These are phyloP conservation scores for Pythium scleroteichum DNA, from an alignment of 352 stramenopile genomes.

Conservation along the genomic window DNA sequence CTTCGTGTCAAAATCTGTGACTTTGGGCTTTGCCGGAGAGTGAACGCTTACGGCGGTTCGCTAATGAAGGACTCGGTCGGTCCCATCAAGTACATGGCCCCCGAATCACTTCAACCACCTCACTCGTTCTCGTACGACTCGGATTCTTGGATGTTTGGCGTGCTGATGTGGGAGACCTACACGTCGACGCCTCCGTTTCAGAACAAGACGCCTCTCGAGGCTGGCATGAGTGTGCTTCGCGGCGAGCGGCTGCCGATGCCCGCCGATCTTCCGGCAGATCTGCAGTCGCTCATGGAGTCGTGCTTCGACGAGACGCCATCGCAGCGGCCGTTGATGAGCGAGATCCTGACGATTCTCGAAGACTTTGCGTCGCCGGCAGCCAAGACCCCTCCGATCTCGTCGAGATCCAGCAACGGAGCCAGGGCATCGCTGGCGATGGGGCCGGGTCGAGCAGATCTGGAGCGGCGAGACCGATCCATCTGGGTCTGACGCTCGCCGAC, in stretches of 20 bases:
- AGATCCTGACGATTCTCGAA: constrained; percentile 45
- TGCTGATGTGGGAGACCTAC: constrained; percentile 84
- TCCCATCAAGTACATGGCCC: constrained; percentile 84
- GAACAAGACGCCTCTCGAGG: constrained; percentile 53
- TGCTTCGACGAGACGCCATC: constrained; percentile 70
- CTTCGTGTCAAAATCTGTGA: constrained; percentile 74
- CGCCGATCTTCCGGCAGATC: constrained; percentile 39
- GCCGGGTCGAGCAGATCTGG: background rate
- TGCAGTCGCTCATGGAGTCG: constrained; percentile 60
- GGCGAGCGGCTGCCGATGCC: constrained; percentile 62
- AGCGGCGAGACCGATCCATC: constrained; percentile 9
- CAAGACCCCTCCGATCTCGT: background rate
- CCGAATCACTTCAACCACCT: constrained; percentile 73
- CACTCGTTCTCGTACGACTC: constrained; percentile 77
- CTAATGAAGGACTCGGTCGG: constrained; percentile 69
- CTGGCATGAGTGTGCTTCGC: constrained; percentile 60
- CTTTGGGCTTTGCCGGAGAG: constrained; percentile 73
- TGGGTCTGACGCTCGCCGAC: constrained; percentile 1
- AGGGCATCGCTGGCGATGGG: background rate
- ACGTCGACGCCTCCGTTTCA: constrained; percentile 56
- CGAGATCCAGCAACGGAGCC: background rate
- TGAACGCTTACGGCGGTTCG: constrained; percentile 51
- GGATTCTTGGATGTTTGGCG: constrained; percentile 83
- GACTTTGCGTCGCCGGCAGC: background rate
- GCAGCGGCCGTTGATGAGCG: constrained; percentile 67